Conservation (phyloP, 2,329 filamentous ascomycete genomes). For the Cadophora sp. region DNA sequence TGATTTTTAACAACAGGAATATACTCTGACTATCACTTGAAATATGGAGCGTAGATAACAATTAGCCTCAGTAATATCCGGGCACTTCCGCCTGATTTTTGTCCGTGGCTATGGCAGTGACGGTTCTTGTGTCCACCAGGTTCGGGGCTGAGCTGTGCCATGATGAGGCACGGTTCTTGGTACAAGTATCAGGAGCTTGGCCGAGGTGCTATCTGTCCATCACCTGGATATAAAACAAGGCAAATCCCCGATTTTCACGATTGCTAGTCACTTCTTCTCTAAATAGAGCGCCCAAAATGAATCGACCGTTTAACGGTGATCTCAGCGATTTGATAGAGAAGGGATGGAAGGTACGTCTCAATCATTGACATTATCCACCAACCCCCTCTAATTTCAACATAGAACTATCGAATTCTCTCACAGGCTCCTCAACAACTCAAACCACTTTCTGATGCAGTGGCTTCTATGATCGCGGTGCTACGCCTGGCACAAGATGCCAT, state of each 20-base stretch:
- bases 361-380: background rate
- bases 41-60: too few relatives aligned
- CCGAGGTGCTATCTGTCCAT: background rate
- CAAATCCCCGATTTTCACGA: background rate
- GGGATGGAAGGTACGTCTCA: slow-evolving; percentile 11
- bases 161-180: slow-evolving; percentile 15
- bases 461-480: slow-evolving; percentile 5
- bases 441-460: slow-evolving; percentile 14
- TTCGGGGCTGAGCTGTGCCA: background rate
- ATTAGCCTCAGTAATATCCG: too few relatives aligned
- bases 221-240: background rate
- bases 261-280: background rate
- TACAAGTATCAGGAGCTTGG: slow-evolving; percentile 1
- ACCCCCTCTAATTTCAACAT: background rate
- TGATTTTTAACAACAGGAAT: too few relatives aligned
- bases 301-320: background rate
- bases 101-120: too few relatives aligned
- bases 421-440: slow-evolving; percentile 6
- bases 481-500: slow-evolving; percentile 7
- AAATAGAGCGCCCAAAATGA: slow-evolving; percentile 1
- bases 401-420: slow-evolving; percentile 10
- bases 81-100: too few relatives aligned
- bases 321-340: slow-evolving; percentile 5
- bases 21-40: too few relatives aligned
- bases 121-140: background rate